Percentiles rank a stretch among this genome's conserved stretches.
phyloP scores from a whole-genome alignment of 257 asterid genomes.

The Jaltomata sinuosa region DNA sequence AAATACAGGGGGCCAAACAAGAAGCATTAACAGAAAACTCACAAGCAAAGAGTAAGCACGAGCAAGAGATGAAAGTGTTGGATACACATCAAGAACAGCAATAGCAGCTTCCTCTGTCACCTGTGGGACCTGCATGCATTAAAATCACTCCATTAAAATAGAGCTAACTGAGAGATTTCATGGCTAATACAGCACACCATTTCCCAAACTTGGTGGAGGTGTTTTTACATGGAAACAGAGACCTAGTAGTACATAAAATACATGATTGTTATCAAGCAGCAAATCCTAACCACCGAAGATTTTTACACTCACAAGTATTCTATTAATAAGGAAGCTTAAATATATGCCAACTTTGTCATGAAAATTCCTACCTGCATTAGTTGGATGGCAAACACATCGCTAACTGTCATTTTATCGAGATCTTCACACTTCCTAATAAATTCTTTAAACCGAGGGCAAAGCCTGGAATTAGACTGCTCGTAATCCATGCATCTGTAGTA shows the following conservation, averaged over 20 bases:
- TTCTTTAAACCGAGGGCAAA: conserved; percentile 51
- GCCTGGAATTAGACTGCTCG: conserved; percentile 24
- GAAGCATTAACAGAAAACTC: conserved; percentile 22
- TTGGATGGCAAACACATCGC: conserved; percentile 93
- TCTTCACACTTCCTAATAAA: conserved; percentile 76
- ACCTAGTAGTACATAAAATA: background rate
- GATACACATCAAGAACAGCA: conserved; percentile 80
- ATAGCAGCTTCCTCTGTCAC: conserved; percentile 90
- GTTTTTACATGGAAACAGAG: background rate
- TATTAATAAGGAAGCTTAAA: background rate
- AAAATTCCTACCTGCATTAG: conserved; percentile 76
- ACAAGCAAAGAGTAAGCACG: conserved; percentile 71
- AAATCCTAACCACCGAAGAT: background rate
- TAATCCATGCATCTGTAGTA: conserved; percentile 58
- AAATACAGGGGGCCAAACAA: background rate
- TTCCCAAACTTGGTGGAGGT: background rate
- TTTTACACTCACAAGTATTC: background rate
- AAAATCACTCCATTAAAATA: background rate
- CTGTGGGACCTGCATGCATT: conserved; percentile 70
- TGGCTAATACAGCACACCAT: background rate
- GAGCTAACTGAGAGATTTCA: background rate
- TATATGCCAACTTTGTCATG: background rate
- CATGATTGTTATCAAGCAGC: background rate
- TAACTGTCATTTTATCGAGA: conserved; percentile 73
- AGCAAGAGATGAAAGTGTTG: conserved; percentile 80